Evolutionary conservation across 345 rosid species (phyloP), one percentile per base, ranked within the genome.

Genomic region (Conringia planisiliqua): DNA sequence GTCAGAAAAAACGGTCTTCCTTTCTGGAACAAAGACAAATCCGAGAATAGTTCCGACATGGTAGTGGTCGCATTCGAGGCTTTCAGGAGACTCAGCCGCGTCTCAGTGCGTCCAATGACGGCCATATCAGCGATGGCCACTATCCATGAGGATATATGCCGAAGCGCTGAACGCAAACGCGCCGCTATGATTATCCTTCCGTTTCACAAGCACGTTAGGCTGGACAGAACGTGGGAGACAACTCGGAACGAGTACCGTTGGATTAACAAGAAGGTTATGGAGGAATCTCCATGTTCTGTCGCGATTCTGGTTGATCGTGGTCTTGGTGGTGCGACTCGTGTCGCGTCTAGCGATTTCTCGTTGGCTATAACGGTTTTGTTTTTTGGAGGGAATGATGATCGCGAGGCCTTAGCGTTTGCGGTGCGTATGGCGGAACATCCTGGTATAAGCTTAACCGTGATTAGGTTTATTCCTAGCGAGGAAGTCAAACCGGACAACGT

Each of bases 241-340:
- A 85, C 95, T 3, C 54, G 89, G 11, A 71, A 51, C 7, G 95
- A 88, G 0, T 82, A 86, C 52, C 82, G 85, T 13, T 79, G 48
- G 75, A 87, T 90, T 12, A 90, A 86, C 71, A 82, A 79, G 76
- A 80, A 79, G 58, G 93, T 92, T 48, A 88, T 92, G 17, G 89
- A 86, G 43, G 79, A 82, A 32, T 83, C 93, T 17, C 87, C 82
- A 3, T 92, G 97, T 75, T 90, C 98, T 0, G 95, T 92, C 0
- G 98, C 91, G 24, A 89, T 92, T 61, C 59, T 92, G 16, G 93
- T 92, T 6, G 98, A 92, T 43, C 93, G 98, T 5, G 98, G 98
- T 0, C 83, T 92, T 7, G 98, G 97, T 12, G 98, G 97, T 4
- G n/a, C 68, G 60, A 80, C 87, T 3, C 97, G 91, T 4, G 87